Evolutionary conservation across 2,329 filamentous ascomycete genomes (phyloP).

Genomic region (Hypoxylon sp.): DNA sequence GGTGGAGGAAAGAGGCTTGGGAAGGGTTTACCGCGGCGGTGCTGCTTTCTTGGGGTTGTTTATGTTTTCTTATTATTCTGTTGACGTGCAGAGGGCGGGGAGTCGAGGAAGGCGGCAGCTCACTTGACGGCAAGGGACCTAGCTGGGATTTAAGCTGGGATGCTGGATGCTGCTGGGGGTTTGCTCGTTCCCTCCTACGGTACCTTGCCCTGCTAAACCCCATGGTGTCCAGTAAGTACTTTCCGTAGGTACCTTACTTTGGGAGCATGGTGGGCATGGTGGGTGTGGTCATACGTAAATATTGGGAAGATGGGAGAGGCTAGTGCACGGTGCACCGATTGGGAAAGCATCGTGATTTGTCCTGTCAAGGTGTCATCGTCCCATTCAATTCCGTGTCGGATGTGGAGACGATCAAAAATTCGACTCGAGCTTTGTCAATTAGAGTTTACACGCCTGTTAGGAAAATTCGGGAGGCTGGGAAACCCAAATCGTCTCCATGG

Average conservation of each 20-base stretch:
- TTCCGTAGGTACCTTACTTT: slow-evolving; percentile 5
- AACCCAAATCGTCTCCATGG: background rate
- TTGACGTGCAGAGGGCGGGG: slow-evolving; percentile 40
- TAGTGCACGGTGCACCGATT: slow-evolving; percentile 31
- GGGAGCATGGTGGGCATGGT: background rate
- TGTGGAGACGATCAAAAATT: slow-evolving; percentile 26
- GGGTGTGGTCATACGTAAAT: slow-evolving; percentile 20
- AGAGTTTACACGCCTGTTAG: background rate
- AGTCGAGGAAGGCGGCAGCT: slow-evolving; percentile 6
- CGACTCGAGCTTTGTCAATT: slow-evolving; percentile 18
- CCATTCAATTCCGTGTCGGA: slow-evolving; percentile 32
- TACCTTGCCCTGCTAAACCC: slow-evolving; percentile 7
- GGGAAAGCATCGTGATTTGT: slow-evolving; percentile 32
- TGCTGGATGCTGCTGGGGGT: slow-evolving; percentile 14
- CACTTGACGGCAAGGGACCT: background rate
- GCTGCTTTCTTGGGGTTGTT: slow-evolving; percentile 31
- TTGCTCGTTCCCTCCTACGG: slow-evolving; percentile 6
- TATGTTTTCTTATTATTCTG: slow-evolving; percentile 16
- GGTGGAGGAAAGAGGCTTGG: slow-evolving; percentile 29
- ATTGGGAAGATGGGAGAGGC: slow-evolving; percentile 14
- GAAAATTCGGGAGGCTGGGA: slow-evolving; percentile 38
- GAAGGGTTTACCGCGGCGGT: slow-evolving; percentile 24
- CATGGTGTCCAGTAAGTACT: slow-evolving; percentile 8
- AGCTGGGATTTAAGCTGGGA: slow-evolving; percentile 9
- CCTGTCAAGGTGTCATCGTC: slow-evolving; percentile 39